These are phyloP conservation scores for Hyparrhenia diplandra DNA, from an alignment of 176 grass and related monocot species.

Conservation along the genomic window DNA sequence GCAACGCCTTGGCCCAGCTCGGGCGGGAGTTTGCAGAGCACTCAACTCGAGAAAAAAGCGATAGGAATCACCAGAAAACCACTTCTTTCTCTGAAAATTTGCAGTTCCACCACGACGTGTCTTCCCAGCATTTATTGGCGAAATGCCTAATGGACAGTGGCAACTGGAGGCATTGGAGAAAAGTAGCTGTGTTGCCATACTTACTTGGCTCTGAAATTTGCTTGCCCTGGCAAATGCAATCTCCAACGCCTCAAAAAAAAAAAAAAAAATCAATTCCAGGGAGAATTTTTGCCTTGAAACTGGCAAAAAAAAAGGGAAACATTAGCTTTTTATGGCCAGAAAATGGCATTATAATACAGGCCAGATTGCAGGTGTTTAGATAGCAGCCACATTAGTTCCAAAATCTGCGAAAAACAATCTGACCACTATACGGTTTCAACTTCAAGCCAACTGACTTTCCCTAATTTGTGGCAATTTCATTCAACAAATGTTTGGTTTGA, in stretches of 20 bases:
- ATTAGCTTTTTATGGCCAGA: background rate
- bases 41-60: background rate
- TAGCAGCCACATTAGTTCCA: background rate
- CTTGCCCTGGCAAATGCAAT: background rate
- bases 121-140: background rate
- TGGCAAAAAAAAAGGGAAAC: background rate
- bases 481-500: background rate
- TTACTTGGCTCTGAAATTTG: background rate
- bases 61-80: background rate
- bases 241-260: background rate
- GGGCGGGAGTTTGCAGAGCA: conserved; percentile 45
- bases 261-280: background rate
- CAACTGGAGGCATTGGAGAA: conserved; percentile 13
- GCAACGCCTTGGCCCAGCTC: conserved; percentile 22
- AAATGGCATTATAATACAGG: background rate
- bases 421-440: background rate
- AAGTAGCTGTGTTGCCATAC: conserved; percentile 22
- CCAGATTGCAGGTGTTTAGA: background rate
- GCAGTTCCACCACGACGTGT: background rate
- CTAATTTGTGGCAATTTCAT: background rate
- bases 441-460: background rate
- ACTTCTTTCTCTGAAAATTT: conserved; percentile 19
- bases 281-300: background rate
- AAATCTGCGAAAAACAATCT: background rate
- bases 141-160: conserved; percentile 6